These are phyloP conservation scores for Cornus controversa DNA, from an alignment of 148 eudicot genomes.

Conservation along the genomic window DNA sequence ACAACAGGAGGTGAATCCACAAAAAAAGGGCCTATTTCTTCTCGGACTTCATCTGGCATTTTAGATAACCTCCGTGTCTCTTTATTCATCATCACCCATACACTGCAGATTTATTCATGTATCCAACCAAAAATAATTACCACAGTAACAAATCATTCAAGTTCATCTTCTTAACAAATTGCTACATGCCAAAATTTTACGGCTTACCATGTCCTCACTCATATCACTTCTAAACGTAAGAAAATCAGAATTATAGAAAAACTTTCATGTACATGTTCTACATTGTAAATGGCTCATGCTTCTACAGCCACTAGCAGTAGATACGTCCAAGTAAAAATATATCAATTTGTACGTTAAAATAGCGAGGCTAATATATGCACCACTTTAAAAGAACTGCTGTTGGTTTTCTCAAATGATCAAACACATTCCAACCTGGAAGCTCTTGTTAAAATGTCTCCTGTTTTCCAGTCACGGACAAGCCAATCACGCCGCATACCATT, in stretches of 20 bases:
- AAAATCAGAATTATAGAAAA: background rate
- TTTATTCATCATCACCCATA: constrained; percentile 93
- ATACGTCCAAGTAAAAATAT: background rate
- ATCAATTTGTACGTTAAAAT: background rate
- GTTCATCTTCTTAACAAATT: background rate
- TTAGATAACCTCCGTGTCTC: constrained; percentile 72
- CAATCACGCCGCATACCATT: constrained; percentile 91
- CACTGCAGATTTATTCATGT: constrained; percentile 32
- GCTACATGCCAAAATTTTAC: background rate
- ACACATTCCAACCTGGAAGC: constrained; percentile 60
- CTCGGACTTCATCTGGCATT: constrained; percentile 90
- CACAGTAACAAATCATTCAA: background rate
- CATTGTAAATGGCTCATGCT: background rate
- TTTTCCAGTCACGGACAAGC: constrained; percentile 61
- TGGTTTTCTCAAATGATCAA: background rate
- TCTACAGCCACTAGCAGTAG: background rate
- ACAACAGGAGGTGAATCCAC: constrained; percentile 66
- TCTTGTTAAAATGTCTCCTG: constrained; percentile 72
- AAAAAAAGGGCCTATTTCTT: constrained; percentile 64
- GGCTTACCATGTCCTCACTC: background rate
- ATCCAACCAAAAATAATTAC: background rate
- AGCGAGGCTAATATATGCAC: background rate
- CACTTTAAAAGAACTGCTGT: background rate
- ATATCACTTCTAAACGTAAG: background rate
- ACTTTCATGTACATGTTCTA: background rate